Conservation (phyloP, 2,329 filamentous ascomycete species). For the Cytospora leucostoma region DNA sequence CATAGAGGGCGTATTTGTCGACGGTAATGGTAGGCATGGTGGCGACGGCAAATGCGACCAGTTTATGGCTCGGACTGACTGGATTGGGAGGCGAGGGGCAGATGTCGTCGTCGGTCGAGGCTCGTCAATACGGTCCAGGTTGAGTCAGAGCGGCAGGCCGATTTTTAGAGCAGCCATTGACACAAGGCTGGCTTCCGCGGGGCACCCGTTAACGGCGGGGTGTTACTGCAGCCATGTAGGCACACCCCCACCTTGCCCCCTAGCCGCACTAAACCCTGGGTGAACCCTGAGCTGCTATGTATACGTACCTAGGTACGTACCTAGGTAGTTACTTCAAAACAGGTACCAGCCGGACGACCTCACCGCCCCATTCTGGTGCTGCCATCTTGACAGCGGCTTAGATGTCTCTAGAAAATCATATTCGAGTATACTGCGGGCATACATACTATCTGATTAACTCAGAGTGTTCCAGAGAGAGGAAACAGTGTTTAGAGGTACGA, state of each 20-base stretch:
- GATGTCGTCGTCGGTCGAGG: slow-evolving; percentile 6
- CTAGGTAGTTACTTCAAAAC: neutral
- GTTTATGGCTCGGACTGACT: neutral
- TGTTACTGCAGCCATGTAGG: neutral
- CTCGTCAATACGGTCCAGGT: slow-evolving; percentile 11
- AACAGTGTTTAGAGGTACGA: neutral
- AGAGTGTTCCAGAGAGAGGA: neutral
- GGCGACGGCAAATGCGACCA: slow-evolving; percentile 12
- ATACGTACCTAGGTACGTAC: no score
- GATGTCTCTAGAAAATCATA: neutral
- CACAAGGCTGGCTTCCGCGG: slow-evolving; percentile 13
- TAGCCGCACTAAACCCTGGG: neutral
- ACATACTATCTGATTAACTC: neutral
- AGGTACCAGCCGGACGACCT: neutral
- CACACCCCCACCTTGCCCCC: neutral
- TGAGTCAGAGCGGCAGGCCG: slow-evolving; percentile 22
- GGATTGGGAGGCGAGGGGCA: slow-evolving; percentile 3
- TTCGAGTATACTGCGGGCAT: neutral
- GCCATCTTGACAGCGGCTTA: neutral
- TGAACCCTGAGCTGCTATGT: neutral
- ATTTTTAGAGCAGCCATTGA: slow-evolving; percentile 21
- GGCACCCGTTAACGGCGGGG: slow-evolving; percentile 8
- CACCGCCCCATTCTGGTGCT: neutral
- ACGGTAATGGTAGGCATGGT: slow-evolving; percentile 95
- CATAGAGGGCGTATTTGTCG: slow-evolving; percentile 93